phyloP scores from a whole-genome alignment of 257 asterid species.

The Salvia splendens region DNA sequence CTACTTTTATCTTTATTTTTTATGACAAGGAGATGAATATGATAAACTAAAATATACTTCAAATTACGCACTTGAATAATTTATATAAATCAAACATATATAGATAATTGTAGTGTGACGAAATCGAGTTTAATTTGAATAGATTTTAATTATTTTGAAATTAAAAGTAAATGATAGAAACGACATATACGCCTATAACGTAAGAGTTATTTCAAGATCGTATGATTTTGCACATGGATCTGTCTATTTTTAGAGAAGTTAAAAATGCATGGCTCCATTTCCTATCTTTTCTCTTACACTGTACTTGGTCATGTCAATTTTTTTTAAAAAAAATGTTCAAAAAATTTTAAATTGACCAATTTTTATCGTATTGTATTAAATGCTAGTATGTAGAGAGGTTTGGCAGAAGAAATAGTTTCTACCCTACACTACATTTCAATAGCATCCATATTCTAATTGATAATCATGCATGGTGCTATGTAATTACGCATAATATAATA shows the following conservation, averaged over 20 bases:
- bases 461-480: neutral
- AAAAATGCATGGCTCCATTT: conserved; percentile 27
- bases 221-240: conserved; percentile 32
- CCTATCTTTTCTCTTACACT: conserved; percentile 33
- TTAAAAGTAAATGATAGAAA: neutral
- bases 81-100: no score
- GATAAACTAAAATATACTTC: no score
- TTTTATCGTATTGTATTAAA: conserved; percentile 9
- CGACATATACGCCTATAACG: no score
- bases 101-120: no score
- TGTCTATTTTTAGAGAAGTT: conserved; percentile 30
- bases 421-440: neutral
- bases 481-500: neutral
- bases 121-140: no score
- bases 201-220: neutral
- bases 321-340: conserved; percentile 13
- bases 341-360: conserved; percentile 21
- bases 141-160: no score
- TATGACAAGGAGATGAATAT: no score
- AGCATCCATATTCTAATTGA: neutral
- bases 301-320: conserved; percentile 50
- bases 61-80: no score
- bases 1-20: no score
- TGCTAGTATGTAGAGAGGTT: neutral
- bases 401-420: neutral